phyloP scores from a whole-genome alignment of 768 basidiomycete genomes.

The Boletus edulis region DNA sequence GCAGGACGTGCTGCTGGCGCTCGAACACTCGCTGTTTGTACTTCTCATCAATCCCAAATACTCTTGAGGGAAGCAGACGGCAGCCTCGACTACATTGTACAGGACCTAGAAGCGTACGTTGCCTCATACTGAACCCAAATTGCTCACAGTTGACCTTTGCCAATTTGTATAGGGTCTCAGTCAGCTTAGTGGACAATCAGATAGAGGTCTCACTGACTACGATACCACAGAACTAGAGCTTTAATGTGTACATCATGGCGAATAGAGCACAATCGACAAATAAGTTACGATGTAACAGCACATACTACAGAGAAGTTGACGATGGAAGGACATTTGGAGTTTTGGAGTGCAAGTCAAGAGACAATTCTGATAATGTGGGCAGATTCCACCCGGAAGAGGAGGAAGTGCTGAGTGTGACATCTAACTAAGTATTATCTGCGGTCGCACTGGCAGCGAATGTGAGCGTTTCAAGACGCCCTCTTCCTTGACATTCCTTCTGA shows the following conservation, averaged over 20 bases:
- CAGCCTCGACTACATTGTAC: constrained; percentile 62
- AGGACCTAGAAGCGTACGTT: constrained; percentile 64
- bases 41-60: constrained; percentile 61
- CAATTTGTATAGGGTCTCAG: constrained; percentile 16
- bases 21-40: constrained; percentile 78
- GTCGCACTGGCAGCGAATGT: too few relatives aligned
- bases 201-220: constrained; percentile 19
- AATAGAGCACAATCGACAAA: too few relatives aligned
- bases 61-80: constrained; percentile 40
- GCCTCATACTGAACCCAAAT: background rate
- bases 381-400: too few relatives aligned
- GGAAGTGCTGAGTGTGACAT: too few relatives aligned
- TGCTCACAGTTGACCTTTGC: background rate
- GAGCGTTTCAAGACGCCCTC: too few relatives aligned
- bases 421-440: too few relatives aligned
- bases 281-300: too few relatives aligned
- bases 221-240: constrained; percentile 12
- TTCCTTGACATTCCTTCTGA: too few relatives aligned
- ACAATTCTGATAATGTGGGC: too few relatives aligned
- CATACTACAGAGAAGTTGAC: too few relatives aligned
- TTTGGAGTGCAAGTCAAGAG: too few relatives aligned
- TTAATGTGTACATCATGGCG: background rate
- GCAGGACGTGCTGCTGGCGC: constrained; percentile 77
- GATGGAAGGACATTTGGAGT: too few relatives aligned
- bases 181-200: constrained; percentile 17